These are phyloP conservation scores for Trypanosoma melophagium DNA, from an alignment of 208 protist species.

Conservation along the genomic window DNA sequence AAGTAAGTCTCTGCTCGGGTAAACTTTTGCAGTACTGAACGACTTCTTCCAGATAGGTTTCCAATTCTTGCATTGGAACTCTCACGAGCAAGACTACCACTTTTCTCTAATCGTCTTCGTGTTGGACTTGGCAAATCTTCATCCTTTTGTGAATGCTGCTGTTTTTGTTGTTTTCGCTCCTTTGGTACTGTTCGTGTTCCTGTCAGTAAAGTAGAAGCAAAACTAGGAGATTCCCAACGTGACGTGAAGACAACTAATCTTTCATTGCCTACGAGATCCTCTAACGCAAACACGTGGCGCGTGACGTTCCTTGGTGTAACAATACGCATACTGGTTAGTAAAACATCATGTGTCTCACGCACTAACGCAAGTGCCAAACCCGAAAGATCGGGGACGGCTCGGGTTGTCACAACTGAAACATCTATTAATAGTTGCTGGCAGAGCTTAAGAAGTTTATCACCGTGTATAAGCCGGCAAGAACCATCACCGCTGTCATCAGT, in stretches of 20 bases:
- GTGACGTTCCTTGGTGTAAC: slow-evolving; percentile 39
- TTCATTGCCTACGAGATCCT: slow-evolving; percentile 45
- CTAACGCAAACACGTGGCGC: slow-evolving; percentile 55
- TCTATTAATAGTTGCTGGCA: slow-evolving; percentile 19
- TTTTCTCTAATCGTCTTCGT: neutral
- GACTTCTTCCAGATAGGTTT: neutral
- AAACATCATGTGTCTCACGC: slow-evolving; percentile 26
- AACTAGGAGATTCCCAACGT: slow-evolving; percentile 32
- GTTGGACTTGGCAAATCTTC: neutral
- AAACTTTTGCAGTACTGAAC: slow-evolving; percentile 18
- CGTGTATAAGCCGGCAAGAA: neutral
- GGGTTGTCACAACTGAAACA: slow-evolving; percentile 14
- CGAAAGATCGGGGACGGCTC: slow-evolving; percentile 28
- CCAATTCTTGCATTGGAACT: neutral
- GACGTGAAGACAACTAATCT: slow-evolving; percentile 58
- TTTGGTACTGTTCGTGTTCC: neutral
- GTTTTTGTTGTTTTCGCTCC: neutral
- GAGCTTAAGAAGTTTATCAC: slow-evolving; percentile 6
- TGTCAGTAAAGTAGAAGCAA: slow-evolving; percentile 10
- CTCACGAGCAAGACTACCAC: neutral
- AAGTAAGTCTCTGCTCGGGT: slow-evolving; percentile 50
- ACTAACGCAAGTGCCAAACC: slow-evolving; percentile 30
- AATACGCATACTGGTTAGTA: slow-evolving; percentile 31
- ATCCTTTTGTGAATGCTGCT: neutral
- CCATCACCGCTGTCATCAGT: slow-evolving; percentile 13